Evolutionary conservation across 768 basidiomycete genomes (phyloP).

Genomic region (Suillus lakei): DNA sequence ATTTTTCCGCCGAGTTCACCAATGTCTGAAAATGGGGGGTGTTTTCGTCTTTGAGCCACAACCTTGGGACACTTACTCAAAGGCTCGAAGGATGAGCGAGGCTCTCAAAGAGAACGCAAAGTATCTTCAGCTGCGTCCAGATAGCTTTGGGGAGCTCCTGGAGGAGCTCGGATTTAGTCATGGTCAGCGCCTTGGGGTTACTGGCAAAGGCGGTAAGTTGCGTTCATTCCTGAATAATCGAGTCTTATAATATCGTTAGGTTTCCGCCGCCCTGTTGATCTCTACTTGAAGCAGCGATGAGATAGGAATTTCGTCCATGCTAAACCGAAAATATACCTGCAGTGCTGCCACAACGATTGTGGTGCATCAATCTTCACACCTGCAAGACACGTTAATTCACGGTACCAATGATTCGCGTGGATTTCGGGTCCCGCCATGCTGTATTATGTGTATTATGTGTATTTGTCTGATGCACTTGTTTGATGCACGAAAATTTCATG

Average conservation of each 20-base stretch:
- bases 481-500: not conserved
- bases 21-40: conserved; percentile 64
- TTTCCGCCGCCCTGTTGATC: conserved; percentile 1
- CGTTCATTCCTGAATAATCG: not conserved
- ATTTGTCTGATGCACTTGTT: no score
- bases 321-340: not conserved
- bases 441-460: no score
- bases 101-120: conserved; percentile 65
- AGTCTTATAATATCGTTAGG: not conserved
- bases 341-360: not conserved
- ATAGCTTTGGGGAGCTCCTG: conserved; percentile 62
- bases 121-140: conserved; percentile 60
- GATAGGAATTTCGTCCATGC: not conserved
- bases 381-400: not conserved
- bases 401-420: not conserved
- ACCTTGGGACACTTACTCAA: conserved; percentile 82
- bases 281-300: conserved; percentile 1
- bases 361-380: not conserved
- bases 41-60: conserved; percentile 84
- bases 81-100: conserved; percentile 72
- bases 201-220: conserved; percentile 68
- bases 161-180: conserved; percentile 64
- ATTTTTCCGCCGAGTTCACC: conserved; percentile 70
- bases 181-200: conserved; percentile 51
- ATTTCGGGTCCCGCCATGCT: not conserved